Evolutionary conservation across 306 rosid genomes (phyloP).

Genomic region (Castanea crenata): DNA sequence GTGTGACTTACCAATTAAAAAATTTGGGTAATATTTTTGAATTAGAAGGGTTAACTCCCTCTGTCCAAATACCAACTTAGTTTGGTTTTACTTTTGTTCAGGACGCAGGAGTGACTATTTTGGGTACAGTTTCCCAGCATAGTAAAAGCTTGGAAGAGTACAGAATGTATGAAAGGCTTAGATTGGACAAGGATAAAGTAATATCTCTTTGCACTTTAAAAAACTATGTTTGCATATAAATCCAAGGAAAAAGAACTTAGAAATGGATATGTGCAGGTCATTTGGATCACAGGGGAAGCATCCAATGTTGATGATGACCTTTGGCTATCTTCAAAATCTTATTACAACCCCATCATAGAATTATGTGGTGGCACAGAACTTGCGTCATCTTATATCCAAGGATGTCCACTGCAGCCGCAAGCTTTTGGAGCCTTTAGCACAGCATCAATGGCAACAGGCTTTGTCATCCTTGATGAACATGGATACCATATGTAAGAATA

Average conservation of each 20-base stretch:
- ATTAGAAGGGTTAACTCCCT: constrained; percentile 2
- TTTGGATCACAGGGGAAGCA: constrained; percentile 65
- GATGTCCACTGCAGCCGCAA: constrained; percentile 73
- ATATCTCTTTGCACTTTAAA: constrained; percentile 14
- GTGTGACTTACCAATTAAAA: too few relatives aligned
- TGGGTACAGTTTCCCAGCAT: constrained; percentile 91
- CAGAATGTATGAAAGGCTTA: constrained; percentile 76
- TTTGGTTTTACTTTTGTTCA: constrained; percentile 27
- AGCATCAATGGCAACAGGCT: constrained; percentile 62
- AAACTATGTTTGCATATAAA: not conserved
- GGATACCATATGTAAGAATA: constrained; percentile 57
- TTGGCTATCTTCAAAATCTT: constrained; percentile 81
- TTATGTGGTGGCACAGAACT: constrained; percentile 89
- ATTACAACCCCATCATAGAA: constrained; percentile 64
- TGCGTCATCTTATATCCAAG: constrained; percentile 59
- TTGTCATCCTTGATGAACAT: constrained; percentile 68
- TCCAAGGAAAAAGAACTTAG: constrained; percentile 17
- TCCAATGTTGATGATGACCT: constrained; percentile 87
- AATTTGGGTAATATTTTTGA: not conserved
- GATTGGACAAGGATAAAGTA: constrained; percentile 91
- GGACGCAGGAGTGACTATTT: constrained; percentile 84
- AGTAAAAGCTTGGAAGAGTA: constrained; percentile 83
- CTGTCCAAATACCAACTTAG: constrained; percentile 3
- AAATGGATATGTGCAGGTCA: constrained; percentile 42
- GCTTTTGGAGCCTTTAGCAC: constrained; percentile 84